Conservation (phyloP, 345 rosid species). For the Xanthoceras sorbifolium region DNA sequence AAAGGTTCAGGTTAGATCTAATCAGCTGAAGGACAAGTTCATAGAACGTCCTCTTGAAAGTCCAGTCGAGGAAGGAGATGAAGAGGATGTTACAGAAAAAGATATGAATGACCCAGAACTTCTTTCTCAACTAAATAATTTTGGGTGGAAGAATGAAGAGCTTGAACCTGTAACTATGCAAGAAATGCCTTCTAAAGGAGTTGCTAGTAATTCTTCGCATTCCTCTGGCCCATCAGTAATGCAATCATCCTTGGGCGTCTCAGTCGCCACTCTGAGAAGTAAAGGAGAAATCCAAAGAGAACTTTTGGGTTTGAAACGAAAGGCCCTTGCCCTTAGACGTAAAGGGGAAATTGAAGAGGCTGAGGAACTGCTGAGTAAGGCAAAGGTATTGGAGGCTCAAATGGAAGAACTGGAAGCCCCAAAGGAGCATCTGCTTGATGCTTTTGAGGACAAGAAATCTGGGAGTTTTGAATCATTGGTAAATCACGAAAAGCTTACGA, state of each 20-base stretch:
- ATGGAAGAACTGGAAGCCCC: slow-evolving; percentile 51
- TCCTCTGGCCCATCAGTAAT: slow-evolving; percentile 18
- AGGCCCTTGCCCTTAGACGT: slow-evolving; percentile 56
- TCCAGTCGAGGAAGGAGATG: slow-evolving; percentile 38
- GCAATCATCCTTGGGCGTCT: slow-evolving; percentile 15
- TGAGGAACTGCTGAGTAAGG: slow-evolving; percentile 50
- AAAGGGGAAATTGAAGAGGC: slow-evolving; percentile 58
- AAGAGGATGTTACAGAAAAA: slow-evolving; percentile 46
- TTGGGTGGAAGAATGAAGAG: slow-evolving; percentile 67
- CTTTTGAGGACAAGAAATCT: slow-evolving; percentile 19
- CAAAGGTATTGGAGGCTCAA: slow-evolving; percentile 50
- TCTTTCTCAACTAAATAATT: slow-evolving; percentile 47
- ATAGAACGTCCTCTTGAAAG: slow-evolving; percentile 20
- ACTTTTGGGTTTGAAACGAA: slow-evolving; percentile 59
- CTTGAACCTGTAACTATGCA: slow-evolving; percentile 26
- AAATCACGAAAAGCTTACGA: slow-evolving; percentile 20
- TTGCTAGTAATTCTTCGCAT: slow-evolving; percentile 28
- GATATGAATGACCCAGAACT: slow-evolving; percentile 63
- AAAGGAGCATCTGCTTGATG: slow-evolving; percentile 31
- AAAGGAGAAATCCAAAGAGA: slow-evolving; percentile 62
- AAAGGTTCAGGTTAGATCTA: slow-evolving; percentile 31
- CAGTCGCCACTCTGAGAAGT: slow-evolving; percentile 33
- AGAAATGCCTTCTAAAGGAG: slow-evolving; percentile 27
- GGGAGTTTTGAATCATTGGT: slow-evolving; percentile 20
- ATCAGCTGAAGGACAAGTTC: slow-evolving; percentile 22